Conservation (phyloP, 2,329 filamentous ascomycete species). For the Clarireedia monteithiana region DNA sequence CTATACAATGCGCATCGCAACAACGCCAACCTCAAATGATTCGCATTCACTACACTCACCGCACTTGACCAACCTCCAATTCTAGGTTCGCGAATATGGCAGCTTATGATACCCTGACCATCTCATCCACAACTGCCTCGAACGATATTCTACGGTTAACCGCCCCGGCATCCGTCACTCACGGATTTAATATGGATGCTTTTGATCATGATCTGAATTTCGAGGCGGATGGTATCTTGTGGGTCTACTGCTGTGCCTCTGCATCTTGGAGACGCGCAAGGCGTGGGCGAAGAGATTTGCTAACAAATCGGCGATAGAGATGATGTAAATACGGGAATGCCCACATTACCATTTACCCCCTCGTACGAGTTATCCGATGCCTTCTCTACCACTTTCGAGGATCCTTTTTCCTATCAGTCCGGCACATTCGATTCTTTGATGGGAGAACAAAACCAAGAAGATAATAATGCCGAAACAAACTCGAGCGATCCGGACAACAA, state of each 20-base stretch:
- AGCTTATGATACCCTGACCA: conserved; percentile 14
- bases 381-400: conserved; percentile 55
- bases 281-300: neutral
- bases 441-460: conserved; percentile 19
- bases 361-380: conserved; percentile 55
- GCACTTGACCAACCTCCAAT: neutral
- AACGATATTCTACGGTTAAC: conserved; percentile 24
- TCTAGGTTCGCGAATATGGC: conserved; percentile 12
- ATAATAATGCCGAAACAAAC: conserved; percentile 13
- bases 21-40: neutral
- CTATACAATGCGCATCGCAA: conserved; percentile 4
- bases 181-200: conserved; percentile 21
- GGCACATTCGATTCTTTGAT: conserved; percentile 35
- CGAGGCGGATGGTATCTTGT: conserved; percentile 24
- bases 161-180: conserved; percentile 12
- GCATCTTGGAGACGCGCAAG: neutral
- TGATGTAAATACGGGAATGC: conserved; percentile 22
- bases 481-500: conserved; percentile 53
- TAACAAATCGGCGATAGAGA: conserved; percentile 2
- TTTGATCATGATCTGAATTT: conserved; percentile 26
- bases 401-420: conserved; percentile 52
- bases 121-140: conserved; percentile 10
- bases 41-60: neutral
- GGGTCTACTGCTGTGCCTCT: conserved; percentile 6
- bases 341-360: conserved; percentile 45